Evolutionary conservation across 2,329 filamentous ascomycete genomes (phyloP).

Genomic region (Elsinoe fawcettii): DNA sequence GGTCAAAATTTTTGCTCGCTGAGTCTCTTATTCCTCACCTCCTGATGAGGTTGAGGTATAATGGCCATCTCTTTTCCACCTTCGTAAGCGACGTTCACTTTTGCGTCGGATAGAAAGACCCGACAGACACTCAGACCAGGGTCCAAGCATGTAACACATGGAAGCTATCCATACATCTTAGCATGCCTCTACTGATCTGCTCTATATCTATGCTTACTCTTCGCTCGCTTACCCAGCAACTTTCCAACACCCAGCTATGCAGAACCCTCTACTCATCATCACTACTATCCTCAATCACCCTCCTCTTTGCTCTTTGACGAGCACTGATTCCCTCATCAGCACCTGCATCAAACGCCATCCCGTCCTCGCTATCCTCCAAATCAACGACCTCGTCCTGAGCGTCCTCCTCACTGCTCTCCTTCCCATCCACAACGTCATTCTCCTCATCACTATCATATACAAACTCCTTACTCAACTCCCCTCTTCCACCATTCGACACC

Average conservation of each 20-base stretch:
- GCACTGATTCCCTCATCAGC: constrained; percentile 1
- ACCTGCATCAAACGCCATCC: neutral
- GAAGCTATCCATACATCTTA: neutral
- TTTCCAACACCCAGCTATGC: neutral
- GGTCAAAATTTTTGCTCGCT: neutral
- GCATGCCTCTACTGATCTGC: neutral
- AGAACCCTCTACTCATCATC: constrained; percentile 13
- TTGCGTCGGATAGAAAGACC: too few relatives aligned
- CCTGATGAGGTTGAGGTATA: too few relatives aligned
- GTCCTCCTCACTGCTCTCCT: neutral
- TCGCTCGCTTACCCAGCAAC: neutral
- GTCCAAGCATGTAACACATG: neutral
- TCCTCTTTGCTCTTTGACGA: constrained; percentile 13
- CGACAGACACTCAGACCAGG: too few relatives aligned
- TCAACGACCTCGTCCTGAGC: constrained; percentile 11
- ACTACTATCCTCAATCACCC: constrained; percentile 18
- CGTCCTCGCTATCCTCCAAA: neutral
- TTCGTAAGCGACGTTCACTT: too few relatives aligned
- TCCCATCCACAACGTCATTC: constrained; percentile 5
- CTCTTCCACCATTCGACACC: constrained; percentile 11
- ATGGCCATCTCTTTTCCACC: too few relatives aligned
- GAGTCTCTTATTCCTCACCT: too few relatives aligned
- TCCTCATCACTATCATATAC: constrained; percentile 17
- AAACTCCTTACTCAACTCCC: constrained; percentile 16
- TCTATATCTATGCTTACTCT: neutral